Percentiles rank a stretch among this genome's conserved stretches.
These are phyloP conservation scores for Acacia crassicarpa DNA, from an alignment of 306 rosid genomes.

Conservation along the genomic window DNA sequence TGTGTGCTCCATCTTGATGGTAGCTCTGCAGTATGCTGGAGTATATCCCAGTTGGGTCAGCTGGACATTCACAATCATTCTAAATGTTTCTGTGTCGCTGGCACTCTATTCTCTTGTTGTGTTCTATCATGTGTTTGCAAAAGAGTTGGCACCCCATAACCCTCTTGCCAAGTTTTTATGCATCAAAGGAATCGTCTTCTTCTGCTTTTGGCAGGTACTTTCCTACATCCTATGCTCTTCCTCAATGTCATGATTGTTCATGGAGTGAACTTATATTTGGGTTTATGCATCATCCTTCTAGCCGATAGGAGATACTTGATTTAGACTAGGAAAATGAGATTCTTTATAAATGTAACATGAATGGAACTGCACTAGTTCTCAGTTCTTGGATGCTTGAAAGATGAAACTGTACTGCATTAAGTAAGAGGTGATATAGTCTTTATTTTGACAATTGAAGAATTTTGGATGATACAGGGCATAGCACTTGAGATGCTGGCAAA, in stretches of 20 bases:
- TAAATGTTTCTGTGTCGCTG: conserved; percentile 70
- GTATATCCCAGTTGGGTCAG: conserved; percentile 78
- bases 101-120: conserved; percentile 80
- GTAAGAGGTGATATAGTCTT: background rate
- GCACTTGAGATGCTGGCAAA: conserved; percentile 54
- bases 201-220: conserved; percentile 95
- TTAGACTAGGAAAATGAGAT: background rate
- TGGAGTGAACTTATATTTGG: background rate
- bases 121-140: conserved; percentile 85
- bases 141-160: conserved; percentile 78
- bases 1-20: conserved; percentile 77
- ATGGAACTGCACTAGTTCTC: background rate
- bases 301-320: background rate
- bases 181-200: conserved; percentile 92
- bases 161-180: conserved; percentile 90
- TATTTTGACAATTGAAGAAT: background rate
- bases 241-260: background rate
- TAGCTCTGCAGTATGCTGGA: conserved; percentile 59
- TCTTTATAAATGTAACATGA: background rate
- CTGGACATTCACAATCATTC: conserved; percentile 82
- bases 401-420: background rate
- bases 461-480: conserved; percentile 54
- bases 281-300: background rate
- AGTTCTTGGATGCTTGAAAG: background rate
- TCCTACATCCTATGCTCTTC: conserved; percentile 7